Conservation (phyloP, 208 protist genomes). For the Leishmania lainsoni region DNA sequence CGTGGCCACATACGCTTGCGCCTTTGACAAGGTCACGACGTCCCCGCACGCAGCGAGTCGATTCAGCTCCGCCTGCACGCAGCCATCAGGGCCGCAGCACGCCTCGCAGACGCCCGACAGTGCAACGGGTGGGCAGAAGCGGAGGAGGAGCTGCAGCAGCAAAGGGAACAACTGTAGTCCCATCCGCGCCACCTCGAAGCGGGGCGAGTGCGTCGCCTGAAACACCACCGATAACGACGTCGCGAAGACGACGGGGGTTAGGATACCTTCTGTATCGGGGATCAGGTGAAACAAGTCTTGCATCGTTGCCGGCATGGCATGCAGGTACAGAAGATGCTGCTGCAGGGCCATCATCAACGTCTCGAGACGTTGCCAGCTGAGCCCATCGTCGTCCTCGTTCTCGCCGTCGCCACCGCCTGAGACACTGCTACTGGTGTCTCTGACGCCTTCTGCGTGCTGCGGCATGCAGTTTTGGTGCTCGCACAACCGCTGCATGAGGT, state of each 20-base stretch:
- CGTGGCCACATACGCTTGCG: conserved; percentile 32
- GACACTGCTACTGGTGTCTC: conserved; percentile 4
- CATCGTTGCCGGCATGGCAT: conserved; percentile 1
- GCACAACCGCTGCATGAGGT: conserved; percentile 38
- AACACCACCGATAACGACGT: conserved; percentile 30
- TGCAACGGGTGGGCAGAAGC: conserved; percentile 31
- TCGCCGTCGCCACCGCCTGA: not conserved
- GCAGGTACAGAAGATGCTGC: conserved; percentile 49
- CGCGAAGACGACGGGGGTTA: conserved; percentile 6
- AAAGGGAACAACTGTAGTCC: conserved; percentile 69
- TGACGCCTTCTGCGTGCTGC: conserved; percentile 20
- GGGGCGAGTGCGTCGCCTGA: conserved; percentile 27
- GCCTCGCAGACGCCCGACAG: conserved; percentile 30
- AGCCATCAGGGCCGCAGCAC: conserved; percentile 34
- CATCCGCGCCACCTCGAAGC: conserved; percentile 80
- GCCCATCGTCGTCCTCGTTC: conserved; percentile 3
- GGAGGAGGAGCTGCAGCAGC: conserved; percentile 65
- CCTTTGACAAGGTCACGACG: conserved; percentile 7
- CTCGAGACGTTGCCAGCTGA: conserved; percentile 69
- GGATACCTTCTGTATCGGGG: conserved; percentile 4
- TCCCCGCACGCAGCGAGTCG: conserved; percentile 12
- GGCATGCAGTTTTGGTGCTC: conserved; percentile 18
- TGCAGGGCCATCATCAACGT: conserved; percentile 86
- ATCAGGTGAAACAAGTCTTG: conserved; percentile 31
- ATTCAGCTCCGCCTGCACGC: conserved; percentile 30